A percentile compares a stretch with the other conserved stretches of the same genome.
phyloP scores from a whole-genome alignment of 305 asterid species.

The Euphrasia arctica region DNA sequence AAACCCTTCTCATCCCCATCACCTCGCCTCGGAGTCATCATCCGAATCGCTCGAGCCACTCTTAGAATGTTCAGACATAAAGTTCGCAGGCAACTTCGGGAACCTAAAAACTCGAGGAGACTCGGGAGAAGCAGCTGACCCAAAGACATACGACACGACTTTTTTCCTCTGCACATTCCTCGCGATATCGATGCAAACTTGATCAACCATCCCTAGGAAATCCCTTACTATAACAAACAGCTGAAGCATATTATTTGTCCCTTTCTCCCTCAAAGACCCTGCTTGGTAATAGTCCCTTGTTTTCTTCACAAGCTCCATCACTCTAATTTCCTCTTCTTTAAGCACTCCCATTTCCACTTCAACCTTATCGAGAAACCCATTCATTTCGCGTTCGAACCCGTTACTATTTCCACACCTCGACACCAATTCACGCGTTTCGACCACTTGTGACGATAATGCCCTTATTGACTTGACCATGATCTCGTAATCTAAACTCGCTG shows the following conservation, averaged over 20 bases:
- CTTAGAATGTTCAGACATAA: slow-evolving; percentile 58
- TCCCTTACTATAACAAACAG: slow-evolving; percentile 69
- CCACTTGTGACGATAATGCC: slow-evolving; percentile 37
- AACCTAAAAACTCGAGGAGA: slow-evolving; percentile 72
- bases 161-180: slow-evolving; percentile 65
- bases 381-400: slow-evolving; percentile 56
- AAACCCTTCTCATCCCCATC: slow-evolving; percentile 1
- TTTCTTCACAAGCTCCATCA: slow-evolving; percentile 63
- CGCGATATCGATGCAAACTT: slow-evolving; percentile 78
- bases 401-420: slow-evolving; percentile 34
- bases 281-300: slow-evolving; percentile 85
- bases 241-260: slow-evolving; percentile 44
- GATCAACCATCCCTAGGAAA: slow-evolving; percentile 86
- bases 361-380: slow-evolving; percentile 53
- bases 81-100: slow-evolving; percentile 80
- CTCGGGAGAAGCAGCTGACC: slow-evolving; percentile 47
- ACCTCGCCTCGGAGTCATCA: slow-evolving; percentile 30
- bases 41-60: slow-evolving; percentile 49
- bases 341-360: slow-evolving; percentile 51
- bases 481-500: slow-evolving; percentile 67
- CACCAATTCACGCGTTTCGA: slow-evolving; percentile 35
- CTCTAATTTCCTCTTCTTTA: slow-evolving; percentile 59
- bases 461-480: slow-evolving; percentile 42
- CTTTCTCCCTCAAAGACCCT: slow-evolving; percentile 61
- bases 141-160: slow-evolving; percentile 33